Conservation (phyloP, 768 basidiomycete species). For the Lactarius sanguifluus region DNA sequence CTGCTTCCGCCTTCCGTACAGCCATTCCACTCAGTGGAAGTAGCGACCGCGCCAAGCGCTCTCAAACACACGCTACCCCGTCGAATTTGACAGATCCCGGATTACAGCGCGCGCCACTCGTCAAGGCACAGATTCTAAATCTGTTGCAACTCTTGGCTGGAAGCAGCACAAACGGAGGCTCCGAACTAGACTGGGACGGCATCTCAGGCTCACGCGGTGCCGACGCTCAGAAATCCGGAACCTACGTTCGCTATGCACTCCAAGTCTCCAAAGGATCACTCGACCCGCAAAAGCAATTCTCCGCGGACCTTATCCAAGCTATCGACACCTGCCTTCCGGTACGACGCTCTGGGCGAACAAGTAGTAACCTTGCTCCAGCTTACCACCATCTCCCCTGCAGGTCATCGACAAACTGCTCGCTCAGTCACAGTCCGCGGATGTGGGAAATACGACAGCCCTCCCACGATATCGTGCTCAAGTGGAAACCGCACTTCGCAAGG, state of each 20-base stretch:
- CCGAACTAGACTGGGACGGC: not conserved
- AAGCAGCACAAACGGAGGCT: not conserved
- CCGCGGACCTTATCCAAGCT: conserved; percentile 3
- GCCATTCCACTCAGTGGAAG: not conserved
- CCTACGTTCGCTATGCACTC: not conserved
- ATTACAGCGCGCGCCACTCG: conserved; percentile 6
- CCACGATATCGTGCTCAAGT: not conserved
- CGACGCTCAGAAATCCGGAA: not conserved
- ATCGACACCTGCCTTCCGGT: conserved; percentile 3
- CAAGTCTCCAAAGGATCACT: not conserved
- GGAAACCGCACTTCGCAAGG: not conserved
- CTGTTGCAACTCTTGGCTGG: not conserved
- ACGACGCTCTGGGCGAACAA: not conserved
- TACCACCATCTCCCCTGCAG: not conserved
- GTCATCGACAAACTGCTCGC: conserved; percentile 2
- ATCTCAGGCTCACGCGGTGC: not conserved
- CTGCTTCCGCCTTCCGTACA: not conserved
- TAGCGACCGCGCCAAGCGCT: not conserved
- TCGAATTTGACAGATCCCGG: conserved; percentile 6
- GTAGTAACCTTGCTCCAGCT: not conserved
- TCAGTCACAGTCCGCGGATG: not conserved
- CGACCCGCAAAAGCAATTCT: conserved; percentile 1
- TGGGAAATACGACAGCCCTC: conserved; percentile 2
- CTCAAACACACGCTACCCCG: not conserved
- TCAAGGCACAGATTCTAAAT: conserved; percentile 3